Conservation (phyloP, 2,329 filamentous ascomycete species). For the Dactylonectria macrodidyma region DNA sequence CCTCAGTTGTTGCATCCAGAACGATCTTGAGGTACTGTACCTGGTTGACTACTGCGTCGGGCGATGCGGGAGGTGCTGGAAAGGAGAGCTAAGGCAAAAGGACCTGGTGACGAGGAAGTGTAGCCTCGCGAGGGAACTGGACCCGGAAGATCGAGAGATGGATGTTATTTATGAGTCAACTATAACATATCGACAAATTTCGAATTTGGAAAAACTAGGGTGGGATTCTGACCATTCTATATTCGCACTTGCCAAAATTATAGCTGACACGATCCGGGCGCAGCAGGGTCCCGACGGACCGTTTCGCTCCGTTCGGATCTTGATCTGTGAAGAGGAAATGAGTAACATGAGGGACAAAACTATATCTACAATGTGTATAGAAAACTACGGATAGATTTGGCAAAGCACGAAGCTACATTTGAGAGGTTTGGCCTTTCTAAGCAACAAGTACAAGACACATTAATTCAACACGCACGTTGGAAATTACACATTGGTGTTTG, state of each 20-base stretch:
- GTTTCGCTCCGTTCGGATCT: not conserved
- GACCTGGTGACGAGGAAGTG: conserved; percentile 8
- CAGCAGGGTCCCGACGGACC: conserved; percentile 1
- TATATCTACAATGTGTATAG: too few species aligned
- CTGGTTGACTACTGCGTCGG: conserved; percentile 8
- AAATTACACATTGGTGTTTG: too few species aligned
- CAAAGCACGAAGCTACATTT: too few species aligned
- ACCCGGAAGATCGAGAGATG: conserved; percentile 5
- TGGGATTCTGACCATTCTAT: conserved; percentile 6
- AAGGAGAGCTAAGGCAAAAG: not conserved
- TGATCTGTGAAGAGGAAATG: too few species aligned
- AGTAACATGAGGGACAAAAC: too few species aligned
- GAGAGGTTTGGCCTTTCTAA: too few species aligned
- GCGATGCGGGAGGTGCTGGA: conserved; percentile 1
- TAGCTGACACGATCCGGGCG: conserved; percentile 5
- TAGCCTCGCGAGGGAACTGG: not conserved
- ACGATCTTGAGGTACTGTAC: conserved; percentile 5
- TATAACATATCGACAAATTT: conserved; percentile 1
- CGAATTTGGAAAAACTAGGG: conserved; percentile 3
- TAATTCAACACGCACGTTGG: too few species aligned
- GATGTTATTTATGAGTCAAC: not conserved
- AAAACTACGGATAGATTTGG: too few species aligned
- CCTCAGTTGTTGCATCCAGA: conserved; percentile 12
- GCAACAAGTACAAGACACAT: too few species aligned
- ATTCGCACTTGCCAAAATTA: not conserved